Evolutionary conservation across 371 early-diverging fungal genomes (phyloP).

Genomic region (Polyrhizophydium stewartii): DNA sequence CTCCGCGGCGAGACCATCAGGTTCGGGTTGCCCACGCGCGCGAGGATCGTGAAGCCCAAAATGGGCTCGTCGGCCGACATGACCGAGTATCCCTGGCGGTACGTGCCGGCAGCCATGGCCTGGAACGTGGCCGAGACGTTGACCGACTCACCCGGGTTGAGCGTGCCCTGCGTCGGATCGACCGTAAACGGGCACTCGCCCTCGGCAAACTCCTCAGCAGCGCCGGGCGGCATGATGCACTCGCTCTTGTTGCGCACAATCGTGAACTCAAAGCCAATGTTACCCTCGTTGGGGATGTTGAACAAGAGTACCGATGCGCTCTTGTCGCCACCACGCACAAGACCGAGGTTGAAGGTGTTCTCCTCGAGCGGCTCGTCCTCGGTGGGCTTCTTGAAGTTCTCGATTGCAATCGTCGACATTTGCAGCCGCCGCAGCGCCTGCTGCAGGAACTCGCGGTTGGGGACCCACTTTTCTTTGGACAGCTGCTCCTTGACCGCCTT

Average conservation of each 20-base stretch:
- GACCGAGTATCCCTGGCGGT: conserved; percentile 39
- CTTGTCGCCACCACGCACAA: conserved; percentile 31
- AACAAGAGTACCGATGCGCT: conserved; percentile 32
- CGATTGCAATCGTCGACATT: conserved; percentile 33
- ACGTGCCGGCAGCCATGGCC: conserved; percentile 30
- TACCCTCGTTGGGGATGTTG: conserved; percentile 46
- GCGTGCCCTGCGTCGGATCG: conserved; percentile 26
- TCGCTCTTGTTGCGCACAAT: conserved; percentile 9
- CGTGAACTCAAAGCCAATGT: conserved; percentile 29
- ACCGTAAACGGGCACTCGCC: conserved; percentile 20
- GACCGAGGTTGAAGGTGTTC: conserved; percentile 41
- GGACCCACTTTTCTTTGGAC: conserved; percentile 33
- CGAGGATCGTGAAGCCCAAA: conserved; percentile 32
- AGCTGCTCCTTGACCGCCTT: conserved; percentile 44
- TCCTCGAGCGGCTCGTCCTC: conserved; percentile 13
- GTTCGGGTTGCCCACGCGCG: conserved; percentile 35
- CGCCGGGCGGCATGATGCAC: conserved; percentile 5
- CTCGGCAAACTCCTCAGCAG: background rate
- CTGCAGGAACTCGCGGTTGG: conserved; percentile 38
- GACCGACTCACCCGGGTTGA: conserved; percentile 34
- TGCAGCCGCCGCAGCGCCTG: conserved; percentile 32
- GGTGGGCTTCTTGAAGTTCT: conserved; percentile 16
- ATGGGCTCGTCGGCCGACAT: conserved; percentile 37
- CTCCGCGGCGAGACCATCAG: conserved; percentile 19
- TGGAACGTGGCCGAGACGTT: conserved; percentile 34